A percentile compares a stretch with the other conserved stretches of the same genome.
Evolutionary conservation across 768 basidiomycete species (phyloP).

Genomic region (Sporobolomyces phaffii): DNA sequence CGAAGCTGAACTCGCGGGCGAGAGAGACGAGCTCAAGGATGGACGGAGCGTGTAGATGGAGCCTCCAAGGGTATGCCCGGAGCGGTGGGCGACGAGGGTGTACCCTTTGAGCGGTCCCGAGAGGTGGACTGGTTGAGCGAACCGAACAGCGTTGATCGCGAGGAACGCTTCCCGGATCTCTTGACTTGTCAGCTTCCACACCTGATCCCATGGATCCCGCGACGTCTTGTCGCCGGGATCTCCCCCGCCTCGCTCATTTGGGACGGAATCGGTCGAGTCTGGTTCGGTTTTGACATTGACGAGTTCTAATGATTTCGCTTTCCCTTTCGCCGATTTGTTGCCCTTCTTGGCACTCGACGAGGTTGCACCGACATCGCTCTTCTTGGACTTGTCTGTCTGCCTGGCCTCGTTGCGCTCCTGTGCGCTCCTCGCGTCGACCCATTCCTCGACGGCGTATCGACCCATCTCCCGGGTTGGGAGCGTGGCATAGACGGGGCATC

Average conservation of each 20-base stretch:
- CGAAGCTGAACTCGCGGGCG: conserved; percentile 49
- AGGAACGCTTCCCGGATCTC: conserved; percentile 93
- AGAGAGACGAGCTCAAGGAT: conserved; percentile 61
- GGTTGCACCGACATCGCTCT: not conserved
- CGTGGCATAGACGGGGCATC: conserved; percentile 86
- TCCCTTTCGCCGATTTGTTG: conserved; percentile 51
- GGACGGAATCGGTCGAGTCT: conserved; percentile 27
- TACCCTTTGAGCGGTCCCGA: conserved; percentile 54
- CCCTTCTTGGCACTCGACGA: not conserved
- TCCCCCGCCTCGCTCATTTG: conserved; percentile 33
- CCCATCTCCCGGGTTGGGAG: conserved; percentile 95
- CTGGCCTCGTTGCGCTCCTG: conserved; percentile 42
- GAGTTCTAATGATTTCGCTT: conserved; percentile 28
- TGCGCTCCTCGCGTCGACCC: conserved; percentile 63
- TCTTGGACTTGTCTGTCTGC: conserved; percentile 5
- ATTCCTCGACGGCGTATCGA: conserved; percentile 80
- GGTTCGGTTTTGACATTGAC: conserved; percentile 40
- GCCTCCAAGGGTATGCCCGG: conserved; percentile 91
- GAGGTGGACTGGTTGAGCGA: conserved; percentile 90
- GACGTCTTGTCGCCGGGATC: too few relatives aligned
- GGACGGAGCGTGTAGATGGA: conserved; percentile 99
- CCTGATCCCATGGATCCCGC: conserved; percentile 52
- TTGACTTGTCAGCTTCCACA: conserved; percentile 64
- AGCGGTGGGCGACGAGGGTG: conserved; percentile 89
- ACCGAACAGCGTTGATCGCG: conserved; percentile 80